Base-by-base conservation (phyloP, 2,329 filamentous ascomycete genomes). In the Xylariaceae sp. region DNA sequence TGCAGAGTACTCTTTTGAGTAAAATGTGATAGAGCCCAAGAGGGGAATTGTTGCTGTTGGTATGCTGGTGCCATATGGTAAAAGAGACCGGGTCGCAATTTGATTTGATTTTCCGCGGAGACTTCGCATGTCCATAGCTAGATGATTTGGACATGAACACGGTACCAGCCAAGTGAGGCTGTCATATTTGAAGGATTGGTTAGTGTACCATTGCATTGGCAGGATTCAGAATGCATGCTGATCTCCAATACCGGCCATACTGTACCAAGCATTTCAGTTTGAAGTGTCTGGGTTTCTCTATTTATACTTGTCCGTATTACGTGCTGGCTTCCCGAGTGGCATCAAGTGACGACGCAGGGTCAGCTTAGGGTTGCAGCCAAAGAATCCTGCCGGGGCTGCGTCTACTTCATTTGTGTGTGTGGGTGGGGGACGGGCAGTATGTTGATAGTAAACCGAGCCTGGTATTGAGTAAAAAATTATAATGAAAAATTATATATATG, bases 311-410 rank as follows among this genome's bases (percentile, higher is more conserved):
- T 30, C 42, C 53, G 49, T 50, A n/a, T n/a, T n/a, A n/a, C n/a
- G n/a, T n/a, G n/a, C n/a, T n/a, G n/a, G n/a, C n/a, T n/a, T n/a
- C n/a, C n/a, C n/a, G n/a, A n/a, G n/a, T n/a, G n/a, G n/a, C n/a
- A n/a, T n/a, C n/a, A n/a, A n/a, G n/a, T n/a, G n/a, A n/a, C n/a
- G 48, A 56, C 37, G 53, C 53, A 52, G 41, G 51, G 53, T 56
- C 53, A 53, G 53, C 56, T 50, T 53, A 49, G 47, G 44, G 56
- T 56, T 50, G 24, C 53, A 58, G 42, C 24, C 15, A 32, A 42
- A 43, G 46, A 46, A 56, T 58, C 56, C 54, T 53, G 33, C 23
- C 35, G 23, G n/a, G n/a, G 15, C 2, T 15, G 23, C 9, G 3
- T 27, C 7, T 7, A 10, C 4, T 29, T 6, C 16, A 10, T 43